Percentiles rank a stretch among this genome's conserved stretches.
These are phyloP conservation scores for Phaeosphaeriaceae sp. DNA, from an alignment of 2,329 filamentous ascomycete genomes.

Conservation along the genomic window DNA sequence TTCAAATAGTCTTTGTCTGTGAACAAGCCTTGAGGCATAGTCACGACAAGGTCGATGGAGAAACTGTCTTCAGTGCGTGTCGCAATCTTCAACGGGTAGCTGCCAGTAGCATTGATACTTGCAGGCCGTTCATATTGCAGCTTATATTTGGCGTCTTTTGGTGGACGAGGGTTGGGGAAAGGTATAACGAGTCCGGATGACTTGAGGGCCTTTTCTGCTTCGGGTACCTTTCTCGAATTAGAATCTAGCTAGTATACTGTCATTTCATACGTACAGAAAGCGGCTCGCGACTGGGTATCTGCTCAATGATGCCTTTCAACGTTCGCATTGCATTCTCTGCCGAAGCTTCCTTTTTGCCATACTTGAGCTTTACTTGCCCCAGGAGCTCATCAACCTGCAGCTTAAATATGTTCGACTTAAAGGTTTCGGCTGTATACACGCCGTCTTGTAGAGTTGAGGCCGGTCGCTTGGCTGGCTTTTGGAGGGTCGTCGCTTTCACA, in stretches of 20 bases:
- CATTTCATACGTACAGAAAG: conserved; percentile 46
- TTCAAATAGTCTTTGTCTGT: conserved; percentile 96
- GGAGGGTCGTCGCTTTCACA: conserved; percentile 14
- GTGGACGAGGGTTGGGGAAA: conserved; percentile 80
- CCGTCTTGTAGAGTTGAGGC: conserved; percentile 41
- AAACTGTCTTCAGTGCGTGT: conserved; percentile 65
- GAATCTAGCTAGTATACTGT: background rate
- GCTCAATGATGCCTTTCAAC: conserved; percentile 54
- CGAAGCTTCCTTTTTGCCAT: conserved; percentile 61
- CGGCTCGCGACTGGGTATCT: conserved; percentile 58
- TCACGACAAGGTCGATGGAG: conserved; percentile 81
- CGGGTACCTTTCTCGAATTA: conserved; percentile 62
- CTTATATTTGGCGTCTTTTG: conserved; percentile 79
- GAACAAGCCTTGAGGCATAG: conserved; percentile 80
- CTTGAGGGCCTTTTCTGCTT: conserved; percentile 72
- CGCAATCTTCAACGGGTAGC: conserved; percentile 79
- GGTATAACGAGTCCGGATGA: conserved; percentile 75
- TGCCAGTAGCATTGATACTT: conserved; percentile 86
- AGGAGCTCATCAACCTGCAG: conserved; percentile 70
- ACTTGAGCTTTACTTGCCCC: conserved; percentile 62
- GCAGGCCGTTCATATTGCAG: conserved; percentile 77
- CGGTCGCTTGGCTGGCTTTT: conserved; percentile 28
- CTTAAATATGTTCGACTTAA: conserved; percentile 71
- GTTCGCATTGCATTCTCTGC: conserved; percentile 53
- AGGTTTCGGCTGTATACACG: conserved; percentile 60